Base-by-base conservation (phyloP, 2,329 filamentous ascomycete genomes). In the Phialemoniopsis sp. region DNA sequence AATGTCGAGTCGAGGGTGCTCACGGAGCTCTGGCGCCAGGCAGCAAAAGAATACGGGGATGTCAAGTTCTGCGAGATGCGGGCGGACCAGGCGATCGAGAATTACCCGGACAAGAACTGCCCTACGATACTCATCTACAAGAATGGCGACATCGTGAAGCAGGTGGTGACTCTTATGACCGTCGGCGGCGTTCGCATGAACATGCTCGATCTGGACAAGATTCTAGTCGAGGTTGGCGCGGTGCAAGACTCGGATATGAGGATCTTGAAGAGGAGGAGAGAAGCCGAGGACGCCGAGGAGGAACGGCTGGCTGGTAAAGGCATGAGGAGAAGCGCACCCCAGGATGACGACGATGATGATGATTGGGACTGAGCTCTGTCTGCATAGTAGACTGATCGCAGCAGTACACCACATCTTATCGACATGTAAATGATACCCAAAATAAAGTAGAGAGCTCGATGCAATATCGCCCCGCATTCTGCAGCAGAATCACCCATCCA, bases 41-140 rank as follows among this genome's bases (percentile, higher is more conserved):
- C 93, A 31, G 91, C 93, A 1, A 67, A 65, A 43, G 89, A 91
- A 55, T 98, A 89, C 56, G 89, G 89, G 15, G 91, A 98, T 48
- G 72, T 98, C 61, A 98, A 98, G 66, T 98, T 98, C 64, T 97
- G 91, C 61, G 88, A 97, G 67, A 97, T 98, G 51, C 79, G 84
- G 51, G 93, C 84, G 7, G 83, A 89, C 56, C 80, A 96, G 67
- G 95, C 93, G 42, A 96, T 98, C 51, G 93, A 97, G 60, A 89
- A 89, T 31, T 98, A 98, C 62, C 93, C 93, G 2, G 93, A 97
- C 54, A 77, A 78, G 41, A 98, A 98, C 60, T 95, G 89, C 42
- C 93, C 93, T 2, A 98, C 93, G 0, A 89, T 98, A 29, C 59
- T 98, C 46, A 78, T 95, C 0, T 98, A 98, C 66, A 85, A 84